phyloP scores from a whole-genome alignment of 345 rosid genomes.

The Erucastrum elatum region DNA sequence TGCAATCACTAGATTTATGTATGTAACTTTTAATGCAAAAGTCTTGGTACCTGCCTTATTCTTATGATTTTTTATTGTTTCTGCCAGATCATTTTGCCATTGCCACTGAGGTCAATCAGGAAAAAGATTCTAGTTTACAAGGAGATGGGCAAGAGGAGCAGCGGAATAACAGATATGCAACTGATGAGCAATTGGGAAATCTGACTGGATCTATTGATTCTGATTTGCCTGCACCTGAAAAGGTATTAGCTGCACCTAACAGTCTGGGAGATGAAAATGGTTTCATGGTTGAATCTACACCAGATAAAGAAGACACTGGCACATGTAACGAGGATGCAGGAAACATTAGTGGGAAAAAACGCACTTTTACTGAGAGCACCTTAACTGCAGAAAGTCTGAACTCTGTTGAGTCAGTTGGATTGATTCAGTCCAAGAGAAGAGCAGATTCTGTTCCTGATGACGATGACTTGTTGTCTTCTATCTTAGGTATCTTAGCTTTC shows the following conservation, averaged over 20 bases:
- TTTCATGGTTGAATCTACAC: conserved; percentile 60
- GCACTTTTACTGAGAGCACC: conserved; percentile 75
- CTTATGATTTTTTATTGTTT: conserved; percentile 8
- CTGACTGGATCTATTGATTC: conserved; percentile 38
- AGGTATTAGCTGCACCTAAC: conserved; percentile 62
- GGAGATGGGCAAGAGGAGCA: conserved; percentile 47
- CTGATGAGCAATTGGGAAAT: conserved; percentile 46
- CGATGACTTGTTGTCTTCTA: conserved; percentile 90
- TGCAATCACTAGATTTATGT: not conserved
- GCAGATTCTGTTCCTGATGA: conserved; percentile 53
- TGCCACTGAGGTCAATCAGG: conserved; percentile 45
- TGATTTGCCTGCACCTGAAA: conserved; percentile 76
- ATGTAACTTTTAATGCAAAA: not conserved
- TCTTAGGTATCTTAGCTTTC: conserved; percentile 62
- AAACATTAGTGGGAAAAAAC: conserved; percentile 66
- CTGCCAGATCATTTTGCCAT: conserved; percentile 25
- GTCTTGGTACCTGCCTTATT: conserved; percentile 19
- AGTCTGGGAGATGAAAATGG: conserved; percentile 48
- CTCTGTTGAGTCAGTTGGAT: conserved; percentile 68
- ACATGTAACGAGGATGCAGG: conserved; percentile 46
- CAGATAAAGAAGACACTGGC: conserved; percentile 52
- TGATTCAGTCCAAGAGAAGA: conserved; percentile 52
- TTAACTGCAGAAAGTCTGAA: conserved; percentile 62
- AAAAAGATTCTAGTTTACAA: conserved; percentile 41
- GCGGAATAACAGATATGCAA: conserved; percentile 35